Base-by-base conservation (phyloP, 1,139 yeast species). In the Pichia sp. region DNA sequence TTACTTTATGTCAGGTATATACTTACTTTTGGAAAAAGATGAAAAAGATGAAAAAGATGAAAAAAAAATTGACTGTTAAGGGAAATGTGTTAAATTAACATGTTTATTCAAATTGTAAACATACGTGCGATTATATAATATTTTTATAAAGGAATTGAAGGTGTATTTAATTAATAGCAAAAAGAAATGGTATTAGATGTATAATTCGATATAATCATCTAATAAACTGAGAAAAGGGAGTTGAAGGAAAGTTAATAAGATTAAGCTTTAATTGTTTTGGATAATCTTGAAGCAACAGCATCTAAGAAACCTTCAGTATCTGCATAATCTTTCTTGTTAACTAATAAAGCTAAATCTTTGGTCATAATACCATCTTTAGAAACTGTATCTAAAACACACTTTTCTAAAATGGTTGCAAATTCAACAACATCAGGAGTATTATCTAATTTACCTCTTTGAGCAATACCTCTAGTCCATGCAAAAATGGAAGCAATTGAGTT, bases 401-500 rank as follows among this genome's bases (percentile, higher is more conserved):
- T 68, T 68, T 89, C 96, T 54, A 89, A 74, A 35, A 71, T 64
- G 59, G 82, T 70, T 49, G 87, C 96, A 60, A 89, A 89, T 50
- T 76, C 66, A 45, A 80, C 75, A 36, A 89, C 95, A 24, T 83
- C 91, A 25, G 91, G 93, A 34, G 95, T 87, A 40, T 66, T 65
- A 63, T 89, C 97, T 50, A 89, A 72, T 61, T 76, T 80, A 55
- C 96, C 97, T 69, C 97, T 85, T 71, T 58, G 59, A 35, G 55
- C 54, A 45, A 89, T 64, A 56, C 96, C 97, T 62, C 95, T 80
- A 38, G 95, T 76, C 97, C 97, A 89, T 31, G 97, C 97, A 57
- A 81, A 89, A 56, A 89, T 89, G 23, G 96, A 87, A n/a, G 97
- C 97, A 66, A 89, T 89, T 33, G 96, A 88, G 70, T 89, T 89